Conservation (phyloP, 805 yeast genomes). For the Starmerella floris region DNA sequence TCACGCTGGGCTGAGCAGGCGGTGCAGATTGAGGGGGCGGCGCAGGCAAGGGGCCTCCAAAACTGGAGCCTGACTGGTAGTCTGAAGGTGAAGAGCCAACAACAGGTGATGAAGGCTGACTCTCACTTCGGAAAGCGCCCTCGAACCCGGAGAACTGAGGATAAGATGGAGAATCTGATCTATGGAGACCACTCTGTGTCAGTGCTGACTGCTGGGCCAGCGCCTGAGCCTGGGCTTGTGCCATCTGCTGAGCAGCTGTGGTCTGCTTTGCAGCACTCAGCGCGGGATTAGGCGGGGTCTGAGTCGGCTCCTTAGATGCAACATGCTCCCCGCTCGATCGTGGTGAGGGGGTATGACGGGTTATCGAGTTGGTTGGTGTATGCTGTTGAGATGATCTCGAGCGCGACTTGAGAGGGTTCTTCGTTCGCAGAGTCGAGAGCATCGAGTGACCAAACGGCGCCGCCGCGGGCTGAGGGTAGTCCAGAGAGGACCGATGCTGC, state of each 20-base stretch:
- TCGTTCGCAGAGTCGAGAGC: constrained; percentile 16
- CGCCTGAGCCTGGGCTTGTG: constrained; percentile 4
- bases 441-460: constrained; percentile 13
- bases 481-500: constrained; percentile 15
- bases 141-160: constrained; percentile 17
- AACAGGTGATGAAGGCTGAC: constrained; percentile 12
- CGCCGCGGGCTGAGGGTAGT: constrained; percentile 16
- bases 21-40: neutral
- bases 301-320: constrained; percentile 5
- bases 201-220: constrained; percentile 1
- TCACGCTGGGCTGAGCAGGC: neutral
- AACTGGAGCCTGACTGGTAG: neutral
- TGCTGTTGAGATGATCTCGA: neutral
- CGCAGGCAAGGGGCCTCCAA: neutral
- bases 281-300: neutral
- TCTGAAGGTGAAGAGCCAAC: neutral
- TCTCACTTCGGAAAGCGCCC: constrained; percentile 12
- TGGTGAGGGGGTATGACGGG: constrained; percentile 11
- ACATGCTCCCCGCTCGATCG: constrained; percentile 11
- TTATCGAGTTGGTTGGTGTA: neutral
- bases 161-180: neutral
- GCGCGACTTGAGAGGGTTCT: constrained; percentile 11
- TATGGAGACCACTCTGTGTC: neutral
- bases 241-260: constrained; percentile 1
- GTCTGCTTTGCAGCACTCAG: constrained; percentile 13